Base-by-base conservation (phyloP, 352 stramenopile genomes). In the Globisporangium nagaii region DNA sequence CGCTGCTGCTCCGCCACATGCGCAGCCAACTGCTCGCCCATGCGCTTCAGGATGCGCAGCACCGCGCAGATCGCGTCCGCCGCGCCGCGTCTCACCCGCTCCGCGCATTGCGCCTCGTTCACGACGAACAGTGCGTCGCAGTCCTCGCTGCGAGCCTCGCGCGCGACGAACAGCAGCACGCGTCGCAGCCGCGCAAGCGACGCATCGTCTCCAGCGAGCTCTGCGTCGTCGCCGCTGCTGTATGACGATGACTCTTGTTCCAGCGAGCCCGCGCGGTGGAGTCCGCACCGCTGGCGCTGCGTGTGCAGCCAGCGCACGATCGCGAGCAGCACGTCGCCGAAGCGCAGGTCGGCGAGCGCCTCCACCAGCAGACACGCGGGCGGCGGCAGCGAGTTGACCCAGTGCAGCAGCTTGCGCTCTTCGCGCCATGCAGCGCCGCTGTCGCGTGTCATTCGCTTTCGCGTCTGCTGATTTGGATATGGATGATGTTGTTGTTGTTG, bases 381-480 rank as follows among this genome's bases (percentile, higher is more conserved):
- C 15, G 85, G 52, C 13, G 78, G 80, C 43, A 88, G 56, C 27
- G 80, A 88, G 62, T 90, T 90, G 46, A 90, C 48, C 78, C 78
- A 90, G 47, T 90, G 80, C 39, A 90, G 52, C 34, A 87, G 59
- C 58, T 81, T 62, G 20, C 78, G 73, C 46, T 32, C 27, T 15
- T 48, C 28, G 28, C 10, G 6, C 28, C 30, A 32, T 3, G 39
- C 3, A 20, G 9, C 13, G 4, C 22, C n/a, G 12, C 10, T n/a
- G 34, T 12, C n/a, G n/a, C n/a, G n/a, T 27, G 19, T 19, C 27
- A 17, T 44, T 9, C 15, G 25, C n/a, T 4, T 28, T 7, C 28
- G 44, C 44, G 25, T 12, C n/a, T 32, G 17, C 19, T 28, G 31
- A 32, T 20, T 2, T n/a, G n/a, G n/a, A n/a, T n/a, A n/a, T n/a